phyloP scores from a whole-genome alignment of 768 basidiomycete species.

The Tylopilus sp. region DNA sequence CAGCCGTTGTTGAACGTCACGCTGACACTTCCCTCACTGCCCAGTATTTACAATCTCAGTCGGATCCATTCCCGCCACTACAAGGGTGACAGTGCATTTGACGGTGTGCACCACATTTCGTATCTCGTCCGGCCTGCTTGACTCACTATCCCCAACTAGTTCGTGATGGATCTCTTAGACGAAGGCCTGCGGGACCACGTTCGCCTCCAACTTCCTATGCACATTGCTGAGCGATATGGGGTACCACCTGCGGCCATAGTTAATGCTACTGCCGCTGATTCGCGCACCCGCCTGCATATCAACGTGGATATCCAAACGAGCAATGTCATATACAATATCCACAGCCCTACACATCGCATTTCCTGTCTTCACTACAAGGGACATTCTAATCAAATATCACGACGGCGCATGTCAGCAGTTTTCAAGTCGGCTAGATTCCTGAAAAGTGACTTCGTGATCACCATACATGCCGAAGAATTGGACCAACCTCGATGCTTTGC shows the following conservation, averaged over 20 bases:
- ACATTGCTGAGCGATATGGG: constrained; percentile 53
- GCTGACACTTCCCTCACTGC: not conserved
- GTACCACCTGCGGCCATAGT: constrained; percentile 37
- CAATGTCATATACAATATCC: constrained; percentile 38
- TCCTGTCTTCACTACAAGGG: constrained; percentile 33
- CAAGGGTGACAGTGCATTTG: constrained; percentile 39
- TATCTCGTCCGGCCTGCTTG: not conserved
- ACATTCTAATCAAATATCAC: constrained; percentile 33
- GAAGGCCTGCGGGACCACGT: constrained; percentile 46
- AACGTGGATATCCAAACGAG: constrained; percentile 47
- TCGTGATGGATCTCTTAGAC: constrained; percentile 50
- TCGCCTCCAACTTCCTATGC: constrained; percentile 52
- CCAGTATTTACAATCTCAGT: constrained; percentile 58
- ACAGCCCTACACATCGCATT: constrained; percentile 46
- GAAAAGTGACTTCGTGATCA: constrained; percentile 48
- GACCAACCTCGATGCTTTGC: constrained; percentile 57
- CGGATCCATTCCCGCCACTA: constrained; percentile 45
- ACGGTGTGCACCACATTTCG: constrained; percentile 34
- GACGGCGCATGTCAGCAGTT: constrained; percentile 38
- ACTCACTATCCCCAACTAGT: constrained; percentile 29
- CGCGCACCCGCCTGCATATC: constrained; percentile 38
- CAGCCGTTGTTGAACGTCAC: not conserved
- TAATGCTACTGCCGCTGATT: constrained; percentile 26
- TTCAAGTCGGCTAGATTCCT: constrained; percentile 43
- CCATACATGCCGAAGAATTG: constrained; percentile 45